Base-by-base conservation (phyloP, 1,139 yeast species). In the Taphrina pruni region DNA sequence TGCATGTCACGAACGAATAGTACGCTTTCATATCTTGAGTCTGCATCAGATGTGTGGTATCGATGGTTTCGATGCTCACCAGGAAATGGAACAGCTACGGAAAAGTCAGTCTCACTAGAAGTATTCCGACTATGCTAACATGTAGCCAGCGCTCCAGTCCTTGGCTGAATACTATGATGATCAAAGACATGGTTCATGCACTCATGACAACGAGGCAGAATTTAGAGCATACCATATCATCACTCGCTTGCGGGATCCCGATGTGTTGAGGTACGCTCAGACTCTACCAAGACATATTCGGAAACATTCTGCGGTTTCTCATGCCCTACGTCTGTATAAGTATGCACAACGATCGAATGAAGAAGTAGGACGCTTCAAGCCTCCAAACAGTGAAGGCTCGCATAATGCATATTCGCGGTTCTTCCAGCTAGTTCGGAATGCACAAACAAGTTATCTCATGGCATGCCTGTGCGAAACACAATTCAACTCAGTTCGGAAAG, bases 31-130 rank as follows among this genome's bases (percentile, higher is more conserved):
- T 77, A 82, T 94, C 52, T 76, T 90, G 26, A 88, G 90, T 0
- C 79, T 93, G 60, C 99, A 95, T 79, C 80, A 89, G 0, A 92
- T 95, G 97, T 89, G 97, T 0, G 84, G 86, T n/a, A 83, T 81
- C 46, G 81, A 83, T 4, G 97, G 91, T 71, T 92, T 88, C 76
- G 92, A 97, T 7, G 90, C 90, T 74, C 99, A 95, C 77, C 99
- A 94, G 77, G 99, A 95, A 78, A 77, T 94, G 48, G 99, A 95
- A 77, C 99, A 95, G 77, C 85, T 94, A 76, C 92, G 91, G 76
- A 95, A 95, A 76, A 71, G 72, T 72, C 39, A 14, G 65, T 7
- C 62, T 6, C 21, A n/a, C 20, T 12, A 21, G 20, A 36, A n/a
- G 6, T 46, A 6, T 21, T 9, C 54, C 12, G 6, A n/a, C n/a